phyloP scores from a whole-genome alignment of 2,329 filamentous ascomycete species.

The Aureobasidium sp. region DNA sequence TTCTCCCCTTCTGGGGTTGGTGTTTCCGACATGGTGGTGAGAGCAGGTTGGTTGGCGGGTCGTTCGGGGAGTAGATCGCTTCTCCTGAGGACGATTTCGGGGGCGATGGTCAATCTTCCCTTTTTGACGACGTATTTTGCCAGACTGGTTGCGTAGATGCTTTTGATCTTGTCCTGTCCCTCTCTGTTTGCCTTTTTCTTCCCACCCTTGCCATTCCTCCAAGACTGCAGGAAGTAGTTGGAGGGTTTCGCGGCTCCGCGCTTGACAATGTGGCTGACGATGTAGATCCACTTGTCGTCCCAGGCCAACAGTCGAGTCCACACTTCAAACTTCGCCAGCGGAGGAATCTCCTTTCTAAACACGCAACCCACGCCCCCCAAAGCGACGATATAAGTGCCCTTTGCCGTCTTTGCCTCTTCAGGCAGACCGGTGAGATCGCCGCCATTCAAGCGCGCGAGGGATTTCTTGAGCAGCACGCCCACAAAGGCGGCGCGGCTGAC shows the following conservation, averaged over 20 bases:
- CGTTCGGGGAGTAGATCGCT: conserved; percentile 65
- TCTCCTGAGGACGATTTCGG: conserved; percentile 62
- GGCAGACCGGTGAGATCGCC: conserved; percentile 28
- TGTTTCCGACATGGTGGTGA: conserved; percentile 14
- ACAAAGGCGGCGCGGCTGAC: conserved; percentile 74
- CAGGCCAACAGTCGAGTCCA: conserved; percentile 40
- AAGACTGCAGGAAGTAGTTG: conserved; percentile 38
- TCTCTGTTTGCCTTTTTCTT: conserved; percentile 18
- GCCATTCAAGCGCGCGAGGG: conserved; percentile 29
- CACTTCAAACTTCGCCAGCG: conserved; percentile 38
- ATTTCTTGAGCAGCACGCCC: conserved; percentile 42
- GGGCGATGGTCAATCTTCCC: conserved; percentile 69
- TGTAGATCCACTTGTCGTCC: conserved; percentile 44
- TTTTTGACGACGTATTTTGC: conserved; percentile 44
- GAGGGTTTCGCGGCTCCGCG: conserved; percentile 34
- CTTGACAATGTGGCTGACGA: conserved; percentile 39
- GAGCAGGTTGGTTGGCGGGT: conserved; percentile 45
- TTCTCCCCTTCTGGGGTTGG: conserved; percentile 21
- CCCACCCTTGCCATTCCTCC: conserved; percentile 26
- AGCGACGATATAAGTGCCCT: conserved; percentile 32
- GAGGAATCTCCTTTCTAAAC: conserved; percentile 40
- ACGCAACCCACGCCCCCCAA: conserved; percentile 39
- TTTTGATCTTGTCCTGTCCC: conserved; percentile 28
- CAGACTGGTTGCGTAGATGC: conserved; percentile 41
- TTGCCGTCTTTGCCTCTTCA: conserved; percentile 19